Conservation (phyloP, 2,329 filamentous ascomycete genomes). For the Pseudogymnoascus sp. region DNA sequence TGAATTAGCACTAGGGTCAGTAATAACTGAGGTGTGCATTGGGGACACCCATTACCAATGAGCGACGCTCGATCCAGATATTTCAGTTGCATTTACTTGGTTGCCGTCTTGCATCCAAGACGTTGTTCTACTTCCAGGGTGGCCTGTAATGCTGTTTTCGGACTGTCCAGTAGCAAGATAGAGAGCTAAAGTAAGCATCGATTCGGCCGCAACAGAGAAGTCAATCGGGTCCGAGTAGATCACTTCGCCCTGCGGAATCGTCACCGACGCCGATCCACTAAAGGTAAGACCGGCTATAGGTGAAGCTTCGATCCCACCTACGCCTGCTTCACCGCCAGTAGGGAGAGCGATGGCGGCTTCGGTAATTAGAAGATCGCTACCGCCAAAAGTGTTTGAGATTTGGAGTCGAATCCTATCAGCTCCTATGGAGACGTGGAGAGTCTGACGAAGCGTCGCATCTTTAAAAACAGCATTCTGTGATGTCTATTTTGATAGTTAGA, state of each 20-base stretch:
- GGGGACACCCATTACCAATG: constrained; percentile 30
- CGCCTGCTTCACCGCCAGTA: constrained; percentile 43
- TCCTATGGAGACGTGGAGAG: constrained; percentile 49
- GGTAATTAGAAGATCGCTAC: constrained; percentile 50
- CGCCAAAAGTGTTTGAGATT: constrained; percentile 58
- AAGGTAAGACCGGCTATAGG: constrained; percentile 51
- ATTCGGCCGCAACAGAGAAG: constrained; percentile 41
- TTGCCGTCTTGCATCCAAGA: constrained; percentile 53
- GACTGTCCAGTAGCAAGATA: constrained; percentile 50
- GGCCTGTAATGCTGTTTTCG: constrained; percentile 50
- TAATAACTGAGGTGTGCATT: background rate
- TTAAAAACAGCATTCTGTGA: constrained; percentile 42
- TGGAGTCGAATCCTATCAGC: constrained; percentile 50
- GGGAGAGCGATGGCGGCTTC: constrained; percentile 50
- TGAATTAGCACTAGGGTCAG: background rate
- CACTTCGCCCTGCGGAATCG: constrained; percentile 47
- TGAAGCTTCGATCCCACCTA: constrained; percentile 41
- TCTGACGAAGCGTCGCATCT: constrained; percentile 59
- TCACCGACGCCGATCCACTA: constrained; percentile 42
- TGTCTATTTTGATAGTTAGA: constrained; percentile 20
- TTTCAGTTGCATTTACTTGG: constrained; percentile 37
- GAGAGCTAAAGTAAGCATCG: constrained; percentile 48
- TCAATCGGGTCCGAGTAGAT: constrained; percentile 54
- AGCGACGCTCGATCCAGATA: constrained; percentile 22
- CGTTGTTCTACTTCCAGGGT: constrained; percentile 56